Conservation (phyloP, 306 rosid genomes). For the Cicer pinnatifidum region DNA sequence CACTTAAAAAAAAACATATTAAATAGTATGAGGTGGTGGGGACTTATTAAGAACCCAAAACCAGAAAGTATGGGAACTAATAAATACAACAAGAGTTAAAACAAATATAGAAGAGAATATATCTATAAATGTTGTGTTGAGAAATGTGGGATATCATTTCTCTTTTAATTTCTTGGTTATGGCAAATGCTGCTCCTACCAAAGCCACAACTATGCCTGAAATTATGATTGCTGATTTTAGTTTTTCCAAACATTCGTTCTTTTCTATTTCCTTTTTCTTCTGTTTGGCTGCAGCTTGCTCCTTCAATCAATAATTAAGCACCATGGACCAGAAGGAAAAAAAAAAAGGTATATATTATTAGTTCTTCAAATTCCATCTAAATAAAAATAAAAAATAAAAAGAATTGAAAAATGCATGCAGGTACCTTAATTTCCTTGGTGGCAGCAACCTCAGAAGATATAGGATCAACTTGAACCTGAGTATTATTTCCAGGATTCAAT, state of each 20-base stretch:
- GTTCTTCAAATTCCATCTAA: not conserved
- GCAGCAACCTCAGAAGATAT: slow-evolving; percentile 54
- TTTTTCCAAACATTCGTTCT: slow-evolving; percentile 50
- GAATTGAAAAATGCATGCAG: not conserved
- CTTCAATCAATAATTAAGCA: slow-evolving; percentile 42
- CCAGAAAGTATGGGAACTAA: slow-evolving; percentile 26
- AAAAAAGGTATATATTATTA: not conserved
- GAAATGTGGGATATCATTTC: slow-evolving; percentile 47
- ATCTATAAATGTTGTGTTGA: slow-evolving; percentile 28
- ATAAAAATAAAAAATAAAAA: not conserved
- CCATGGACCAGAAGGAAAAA: not conserved
- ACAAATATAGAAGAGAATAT: slow-evolving; percentile 17
- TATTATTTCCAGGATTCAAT: slow-evolving; percentile 46
- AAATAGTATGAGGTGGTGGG: not conserved
- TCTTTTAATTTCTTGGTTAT: slow-evolving; percentile 64
- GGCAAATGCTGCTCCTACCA: slow-evolving; percentile 61
- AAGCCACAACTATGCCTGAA: slow-evolving; percentile 61
- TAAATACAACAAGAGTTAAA: slow-evolving; percentile 5
- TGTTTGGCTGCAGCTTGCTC: slow-evolving; percentile 49
- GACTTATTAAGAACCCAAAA: slow-evolving; percentile 44
- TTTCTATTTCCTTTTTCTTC: slow-evolving; percentile 40
- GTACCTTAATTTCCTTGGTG: slow-evolving; percentile 59
- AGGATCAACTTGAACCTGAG: slow-evolving; percentile 53
- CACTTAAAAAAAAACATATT: not conserved
- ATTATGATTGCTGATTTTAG: slow-evolving; percentile 61